phyloP scores from a whole-genome alignment of 2,329 filamentous ascomycete genomes.

The Purpureocillium takamizusanense region DNA sequence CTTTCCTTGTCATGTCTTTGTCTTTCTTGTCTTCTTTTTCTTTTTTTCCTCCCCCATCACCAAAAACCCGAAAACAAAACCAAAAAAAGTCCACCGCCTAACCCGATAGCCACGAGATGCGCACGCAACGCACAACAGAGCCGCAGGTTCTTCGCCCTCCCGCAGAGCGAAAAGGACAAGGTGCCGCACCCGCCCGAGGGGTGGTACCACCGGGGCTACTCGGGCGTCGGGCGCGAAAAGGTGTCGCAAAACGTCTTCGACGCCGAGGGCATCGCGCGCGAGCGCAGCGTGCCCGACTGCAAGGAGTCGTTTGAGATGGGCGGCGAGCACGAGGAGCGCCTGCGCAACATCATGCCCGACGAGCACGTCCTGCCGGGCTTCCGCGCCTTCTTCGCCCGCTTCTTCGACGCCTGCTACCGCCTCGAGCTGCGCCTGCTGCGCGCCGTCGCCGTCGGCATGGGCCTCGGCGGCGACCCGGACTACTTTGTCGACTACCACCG shows the following conservation, averaged over 20 bases:
- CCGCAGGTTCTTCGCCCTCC: slow-evolving; percentile 17
- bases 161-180: slow-evolving; percentile 18
- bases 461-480: slow-evolving; percentile 46
- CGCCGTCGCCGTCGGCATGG: slow-evolving; percentile 67
- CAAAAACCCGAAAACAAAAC: too few relatives aligned
- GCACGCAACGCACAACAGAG: slow-evolving; percentile 7
- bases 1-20: too few relatives aligned
- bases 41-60: not conserved
- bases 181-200: slow-evolving; percentile 16
- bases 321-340: slow-evolving; percentile 15
- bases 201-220: slow-evolving; percentile 25
- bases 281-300: slow-evolving; percentile 22
- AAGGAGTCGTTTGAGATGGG: slow-evolving; percentile 32
- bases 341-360: slow-evolving; percentile 14
- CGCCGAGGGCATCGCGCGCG: slow-evolving; percentile 10
- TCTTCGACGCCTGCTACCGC: slow-evolving; percentile 60
- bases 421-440: slow-evolving; percentile 67
- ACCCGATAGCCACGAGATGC: too few relatives aligned
- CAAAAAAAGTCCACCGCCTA: too few relatives aligned
- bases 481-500: slow-evolving; percentile 61
- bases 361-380: slow-evolving; percentile 11
- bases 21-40: not conserved
- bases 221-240: slow-evolving; percentile 20
- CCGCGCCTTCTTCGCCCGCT: slow-evolving; percentile 31
- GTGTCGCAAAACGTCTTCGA: slow-evolving; percentile 21